Conservation (phyloP, 176 grass and related monocot genomes). For the Alopecurus myosuroides region DNA sequence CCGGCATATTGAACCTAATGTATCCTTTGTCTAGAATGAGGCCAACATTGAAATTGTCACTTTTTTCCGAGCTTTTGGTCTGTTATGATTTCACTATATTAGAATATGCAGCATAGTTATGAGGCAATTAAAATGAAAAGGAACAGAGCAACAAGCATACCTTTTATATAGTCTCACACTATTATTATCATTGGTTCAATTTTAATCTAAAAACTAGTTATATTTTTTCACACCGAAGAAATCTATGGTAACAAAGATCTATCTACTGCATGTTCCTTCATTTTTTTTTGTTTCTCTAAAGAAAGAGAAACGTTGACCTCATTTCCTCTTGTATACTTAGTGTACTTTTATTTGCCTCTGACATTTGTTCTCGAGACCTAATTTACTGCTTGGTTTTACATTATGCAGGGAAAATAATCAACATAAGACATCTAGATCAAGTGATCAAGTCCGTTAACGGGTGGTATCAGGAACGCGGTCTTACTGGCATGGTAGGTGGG, state of each 20-base stretch:
- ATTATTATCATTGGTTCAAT: conserved; percentile 14
- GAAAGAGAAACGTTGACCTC: background rate
- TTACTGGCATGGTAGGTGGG: conserved; percentile 74
- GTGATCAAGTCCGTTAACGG: conserved; percentile 81
- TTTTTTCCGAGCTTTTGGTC: background rate
- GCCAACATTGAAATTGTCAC: background rate
- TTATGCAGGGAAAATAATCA: conserved; percentile 96
- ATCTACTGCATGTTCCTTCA: background rate
- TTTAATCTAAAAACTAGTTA: background rate
- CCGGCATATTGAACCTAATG: background rate
- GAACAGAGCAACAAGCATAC: background rate
- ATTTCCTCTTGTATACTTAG: background rate
- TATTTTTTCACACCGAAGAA: background rate
- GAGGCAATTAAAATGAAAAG: conserved; percentile 8
- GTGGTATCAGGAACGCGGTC: conserved; percentile 88
- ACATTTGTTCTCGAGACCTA: background rate
- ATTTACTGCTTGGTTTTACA: conserved; percentile 40
- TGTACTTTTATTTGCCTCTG: background rate
- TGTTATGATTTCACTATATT: background rate
- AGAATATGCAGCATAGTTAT: background rate
- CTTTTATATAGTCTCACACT: background rate
- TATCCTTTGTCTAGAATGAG: background rate
- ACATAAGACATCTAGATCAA: conserved; percentile 89
- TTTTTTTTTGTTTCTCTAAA: background rate
- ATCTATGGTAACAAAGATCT: background rate